phyloP scores from a whole-genome alignment of 2,329 filamentous ascomycete genomes.

The Diaporthe batatas region DNA sequence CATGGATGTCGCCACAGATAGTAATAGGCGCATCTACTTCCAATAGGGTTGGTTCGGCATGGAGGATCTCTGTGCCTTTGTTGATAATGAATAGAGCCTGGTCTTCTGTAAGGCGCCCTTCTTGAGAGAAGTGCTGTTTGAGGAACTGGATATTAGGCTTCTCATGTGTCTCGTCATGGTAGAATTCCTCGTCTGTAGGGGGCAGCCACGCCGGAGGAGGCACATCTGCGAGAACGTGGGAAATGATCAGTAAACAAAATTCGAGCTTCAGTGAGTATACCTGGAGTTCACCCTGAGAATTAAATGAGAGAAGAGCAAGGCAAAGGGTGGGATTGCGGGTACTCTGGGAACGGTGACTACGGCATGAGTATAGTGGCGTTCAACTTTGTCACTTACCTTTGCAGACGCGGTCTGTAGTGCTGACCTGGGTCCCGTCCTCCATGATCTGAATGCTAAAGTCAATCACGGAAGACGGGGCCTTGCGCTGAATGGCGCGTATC shows the following conservation, averaged over 20 bases:
- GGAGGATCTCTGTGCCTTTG: conserved; percentile 87
- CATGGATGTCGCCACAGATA: conserved; percentile 97
- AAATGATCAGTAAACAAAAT: too few species aligned
- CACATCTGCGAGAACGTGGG: conserved; percentile 74
- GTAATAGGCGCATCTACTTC: conserved; percentile 99
- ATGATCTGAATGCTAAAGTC: conserved; percentile 98
- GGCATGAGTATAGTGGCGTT: too few species aligned
- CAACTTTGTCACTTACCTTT: conserved; percentile 78
- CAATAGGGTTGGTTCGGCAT: conserved; percentile 91
- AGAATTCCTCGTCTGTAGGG: conserved; percentile 95
- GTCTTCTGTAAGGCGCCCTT: conserved; percentile 96
- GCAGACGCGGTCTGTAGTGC: conserved; percentile 94
- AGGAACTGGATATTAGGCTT: conserved; percentile 96
- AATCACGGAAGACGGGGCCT: conserved; percentile 96
- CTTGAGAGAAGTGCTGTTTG: conserved; percentile 98
- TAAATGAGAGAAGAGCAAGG: conserved; percentile 24
- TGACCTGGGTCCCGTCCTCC: conserved; percentile 97
- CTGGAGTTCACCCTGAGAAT: too few species aligned
- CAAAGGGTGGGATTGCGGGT: background rate
- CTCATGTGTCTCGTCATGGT: conserved; percentile 83
- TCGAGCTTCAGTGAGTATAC: too few species aligned
- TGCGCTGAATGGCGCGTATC: conserved; percentile 91
- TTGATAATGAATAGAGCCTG: conserved; percentile 96
- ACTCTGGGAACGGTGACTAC: too few species aligned
- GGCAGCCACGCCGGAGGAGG: conserved; percentile 96